These are phyloP conservation scores for Globisporangium viniferum DNA, from an alignment of 352 stramenopile genomes.

Conservation along the genomic window DNA sequence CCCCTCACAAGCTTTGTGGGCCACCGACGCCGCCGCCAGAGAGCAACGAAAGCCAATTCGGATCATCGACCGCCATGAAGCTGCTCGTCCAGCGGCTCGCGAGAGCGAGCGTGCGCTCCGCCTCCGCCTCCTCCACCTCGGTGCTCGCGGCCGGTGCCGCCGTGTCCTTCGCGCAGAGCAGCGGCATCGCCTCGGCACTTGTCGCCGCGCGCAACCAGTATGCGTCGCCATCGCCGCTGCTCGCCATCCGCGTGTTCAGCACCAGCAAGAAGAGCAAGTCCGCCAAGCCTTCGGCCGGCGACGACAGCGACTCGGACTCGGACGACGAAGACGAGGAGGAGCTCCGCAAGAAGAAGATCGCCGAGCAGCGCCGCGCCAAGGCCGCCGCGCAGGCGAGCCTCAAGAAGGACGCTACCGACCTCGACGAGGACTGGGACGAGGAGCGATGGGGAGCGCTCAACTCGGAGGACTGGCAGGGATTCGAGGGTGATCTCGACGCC, in stretches of 20 bases:
- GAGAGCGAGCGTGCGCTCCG: constrained; percentile 17
- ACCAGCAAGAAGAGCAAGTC: constrained; percentile 17
- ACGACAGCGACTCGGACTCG: constrained; percentile 16
- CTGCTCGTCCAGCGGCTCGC: constrained; percentile 27
- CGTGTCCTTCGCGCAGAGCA: constrained; percentile 16
- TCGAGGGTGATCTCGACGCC: constrained; percentile 73
- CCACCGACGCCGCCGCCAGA: constrained; percentile 8
- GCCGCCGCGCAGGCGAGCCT: constrained; percentile 21
- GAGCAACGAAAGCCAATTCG: constrained; percentile 8
- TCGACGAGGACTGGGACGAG: constrained; percentile 64
- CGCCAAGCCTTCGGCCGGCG: constrained; percentile 9
- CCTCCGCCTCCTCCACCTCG: constrained; percentile 3
- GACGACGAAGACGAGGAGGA: constrained; percentile 34
- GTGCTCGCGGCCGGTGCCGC: not conserved
- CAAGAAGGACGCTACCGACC: constrained; percentile 36
- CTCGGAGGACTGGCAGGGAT: constrained; percentile 77
- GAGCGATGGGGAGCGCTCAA: constrained; percentile 60
- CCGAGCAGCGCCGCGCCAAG: constrained; percentile 17
- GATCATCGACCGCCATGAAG: constrained; percentile 17
- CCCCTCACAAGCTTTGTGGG: constrained; percentile 11
- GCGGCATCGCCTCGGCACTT: constrained; percentile 1
- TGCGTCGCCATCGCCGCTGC: constrained; percentile 11
- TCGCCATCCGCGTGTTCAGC: constrained; percentile 30
- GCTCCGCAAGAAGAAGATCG: constrained; percentile 10
- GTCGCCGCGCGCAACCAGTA: constrained; percentile 11